Evolutionary conservation across 1,284 basidiomycete genomes (phyloP).

Genomic region (Blastosporella zonata): DNA sequence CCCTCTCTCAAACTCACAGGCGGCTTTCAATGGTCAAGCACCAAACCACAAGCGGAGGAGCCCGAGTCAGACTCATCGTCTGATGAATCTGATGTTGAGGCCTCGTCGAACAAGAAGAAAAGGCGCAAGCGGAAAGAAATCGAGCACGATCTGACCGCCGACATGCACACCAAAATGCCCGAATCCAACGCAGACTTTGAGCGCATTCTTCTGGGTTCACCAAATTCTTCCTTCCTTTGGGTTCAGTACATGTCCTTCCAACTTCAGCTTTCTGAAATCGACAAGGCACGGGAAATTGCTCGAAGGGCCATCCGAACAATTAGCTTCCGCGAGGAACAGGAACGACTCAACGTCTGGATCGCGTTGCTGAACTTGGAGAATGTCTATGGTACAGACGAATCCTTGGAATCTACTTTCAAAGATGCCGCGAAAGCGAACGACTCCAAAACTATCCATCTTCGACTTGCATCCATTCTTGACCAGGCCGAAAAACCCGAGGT

Average conservation of each 20-base stretch:
- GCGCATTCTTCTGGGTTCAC: slow-evolving; percentile 90
- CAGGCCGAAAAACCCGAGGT: slow-evolving; percentile 82
- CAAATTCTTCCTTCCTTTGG: slow-evolving; percentile 98
- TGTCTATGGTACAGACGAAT: slow-evolving; percentile 84
- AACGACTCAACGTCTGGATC: slow-evolving; percentile 98
- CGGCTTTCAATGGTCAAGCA: slow-evolving; percentile 70
- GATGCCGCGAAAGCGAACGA: slow-evolving; percentile 92
- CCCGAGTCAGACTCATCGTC: slow-evolving; percentile 37
- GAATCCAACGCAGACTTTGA: slow-evolving; percentile 95
- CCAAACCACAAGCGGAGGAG: slow-evolving; percentile 32
- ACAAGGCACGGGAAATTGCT: slow-evolving; percentile 89
- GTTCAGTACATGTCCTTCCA: slow-evolving; percentile 99
- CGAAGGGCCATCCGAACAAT: slow-evolving; percentile 86
- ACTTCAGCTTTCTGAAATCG: slow-evolving; percentile 91
- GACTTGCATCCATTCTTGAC: slow-evolving; percentile 83
- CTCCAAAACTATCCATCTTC: slow-evolving; percentile 85
- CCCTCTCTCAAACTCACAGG: slow-evolving; percentile 48
- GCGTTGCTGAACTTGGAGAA: slow-evolving; percentile 96
- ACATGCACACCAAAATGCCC: slow-evolving; percentile 81
- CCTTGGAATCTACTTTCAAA: slow-evolving; percentile 78
- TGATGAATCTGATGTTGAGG: slow-evolving; percentile 51
- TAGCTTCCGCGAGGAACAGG: slow-evolving; percentile 94
- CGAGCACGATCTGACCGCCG: slow-evolving; percentile 80
- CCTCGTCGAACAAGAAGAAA: slow-evolving; percentile 53
- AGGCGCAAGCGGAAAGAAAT: slow-evolving; percentile 69